These are phyloP conservation scores for Discostella stelligera DNA, from an alignment of 352 stramenopile genomes.

Conservation along the genomic window DNA sequence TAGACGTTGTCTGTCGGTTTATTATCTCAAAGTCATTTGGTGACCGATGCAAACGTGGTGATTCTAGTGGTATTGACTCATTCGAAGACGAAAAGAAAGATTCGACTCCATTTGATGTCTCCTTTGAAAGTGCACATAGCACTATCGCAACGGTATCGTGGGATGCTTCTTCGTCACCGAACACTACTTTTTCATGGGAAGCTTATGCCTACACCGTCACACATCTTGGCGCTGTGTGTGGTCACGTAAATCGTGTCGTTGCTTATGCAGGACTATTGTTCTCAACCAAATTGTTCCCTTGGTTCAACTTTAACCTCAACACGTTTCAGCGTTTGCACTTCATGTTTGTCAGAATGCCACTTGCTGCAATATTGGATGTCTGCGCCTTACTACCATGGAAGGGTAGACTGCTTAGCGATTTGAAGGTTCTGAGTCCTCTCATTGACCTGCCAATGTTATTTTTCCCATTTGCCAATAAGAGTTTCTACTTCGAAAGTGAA, in stretches of 20 bases:
- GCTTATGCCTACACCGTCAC: constrained; percentile 65
- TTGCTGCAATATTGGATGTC: constrained; percentile 48
- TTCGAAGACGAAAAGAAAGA: constrained; percentile 59
- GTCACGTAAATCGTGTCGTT: constrained; percentile 61
- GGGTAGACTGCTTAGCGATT: constrained; percentile 23
- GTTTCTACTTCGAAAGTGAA: constrained; percentile 76
- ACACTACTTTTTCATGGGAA: constrained; percentile 71
- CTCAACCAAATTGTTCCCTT: constrained; percentile 61
- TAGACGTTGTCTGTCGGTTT: constrained; percentile 81
- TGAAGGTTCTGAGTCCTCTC: constrained; percentile 55
- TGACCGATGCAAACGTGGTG: background rate
- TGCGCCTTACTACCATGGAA: constrained; percentile 35
- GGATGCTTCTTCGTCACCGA: constrained; percentile 55
- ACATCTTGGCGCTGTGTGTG: constrained; percentile 64
- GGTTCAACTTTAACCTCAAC: constrained; percentile 36
- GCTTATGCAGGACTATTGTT: constrained; percentile 67
- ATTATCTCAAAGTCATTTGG: constrained; percentile 74
- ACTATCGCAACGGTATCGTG: constrained; percentile 65
- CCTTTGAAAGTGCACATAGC: background rate
- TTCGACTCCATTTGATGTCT: constrained; percentile 10
- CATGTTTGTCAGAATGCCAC: constrained; percentile 52
- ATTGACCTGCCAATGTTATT: constrained; percentile 82
- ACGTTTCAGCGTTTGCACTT: constrained; percentile 59
- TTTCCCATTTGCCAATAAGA: constrained; percentile 78
- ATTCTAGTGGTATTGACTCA: background rate